A percentile compares a stretch with the other conserved stretches of the same genome.
Conservation (phyloP, 768 basidiomycete genomes). For the Lactarius trivialis region DNA sequence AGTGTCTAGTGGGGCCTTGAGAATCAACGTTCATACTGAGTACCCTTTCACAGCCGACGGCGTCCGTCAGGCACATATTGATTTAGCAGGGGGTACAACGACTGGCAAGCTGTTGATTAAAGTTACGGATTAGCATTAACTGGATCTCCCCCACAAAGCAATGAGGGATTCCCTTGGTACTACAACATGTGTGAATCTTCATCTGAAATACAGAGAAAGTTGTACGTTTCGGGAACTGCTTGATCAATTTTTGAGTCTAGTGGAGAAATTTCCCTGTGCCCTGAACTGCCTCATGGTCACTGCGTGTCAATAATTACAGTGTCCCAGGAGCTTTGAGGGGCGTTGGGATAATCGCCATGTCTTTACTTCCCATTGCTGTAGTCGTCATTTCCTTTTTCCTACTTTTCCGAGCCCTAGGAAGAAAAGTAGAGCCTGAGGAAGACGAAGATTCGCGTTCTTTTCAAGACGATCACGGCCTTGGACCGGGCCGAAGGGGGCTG, state of each 20-base stretch:
- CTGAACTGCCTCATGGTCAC: slow-evolving; percentile 20
- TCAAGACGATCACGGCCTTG: neutral
- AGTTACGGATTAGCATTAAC: slow-evolving; percentile 31
- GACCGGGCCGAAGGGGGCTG: neutral
- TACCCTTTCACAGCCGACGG: slow-evolving; percentile 84
- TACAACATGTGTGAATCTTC: slow-evolving; percentile 40
- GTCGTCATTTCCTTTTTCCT: slow-evolving; percentile 14
- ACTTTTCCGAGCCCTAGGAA: slow-evolving; percentile 12
- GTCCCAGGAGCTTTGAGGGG: neutral
- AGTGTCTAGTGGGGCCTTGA: slow-evolving; percentile 52
- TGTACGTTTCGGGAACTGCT: neutral
- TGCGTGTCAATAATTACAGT: slow-evolving; percentile 13
- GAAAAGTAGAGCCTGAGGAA: slow-evolving; percentile 3
- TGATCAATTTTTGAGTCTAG: neutral
- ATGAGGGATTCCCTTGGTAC: slow-evolving; percentile 35
- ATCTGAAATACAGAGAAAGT: slow-evolving; percentile 18
- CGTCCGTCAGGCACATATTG: slow-evolving; percentile 66
- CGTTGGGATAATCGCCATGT: slow-evolving; percentile 11
- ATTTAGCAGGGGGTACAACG: slow-evolving; percentile 71
- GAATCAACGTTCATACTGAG: slow-evolving; percentile 62
- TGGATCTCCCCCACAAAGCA: slow-evolving; percentile 29
- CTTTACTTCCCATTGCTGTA: slow-evolving; percentile 15
- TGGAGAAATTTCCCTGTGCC: slow-evolving; percentile 4
- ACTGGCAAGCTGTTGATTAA: slow-evolving; percentile 84
- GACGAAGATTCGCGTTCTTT: neutral